Evolutionary conservation across 441 rosid species (phyloP), one percentile per base, ranked within the genome.

Genomic region (Adansonia madagascariensis): DNA sequence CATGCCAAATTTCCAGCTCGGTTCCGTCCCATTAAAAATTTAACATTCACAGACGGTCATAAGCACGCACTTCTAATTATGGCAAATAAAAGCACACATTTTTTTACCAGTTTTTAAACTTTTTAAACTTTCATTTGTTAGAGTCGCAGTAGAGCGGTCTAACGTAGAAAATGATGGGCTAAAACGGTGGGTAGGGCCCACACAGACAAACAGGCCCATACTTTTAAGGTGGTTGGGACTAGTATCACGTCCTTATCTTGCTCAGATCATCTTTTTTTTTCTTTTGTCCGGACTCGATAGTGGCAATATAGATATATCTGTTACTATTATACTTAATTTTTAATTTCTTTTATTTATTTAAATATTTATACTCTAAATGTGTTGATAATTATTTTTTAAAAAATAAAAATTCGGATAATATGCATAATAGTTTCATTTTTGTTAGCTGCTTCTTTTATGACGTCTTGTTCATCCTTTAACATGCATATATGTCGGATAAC

Each of bases 131-230:
- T 9, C 17, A 47, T 39, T 59, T 75, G 8, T 44, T 31, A 0
- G 47, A 63, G 83, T 79, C 70, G 65, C 69, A 74, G 60, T 22
- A 52, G 11, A 2, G 46, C 22, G 47, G 71, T 43, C 73, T 20
- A 18, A 50, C 0, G 50, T 31, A 65, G 50, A 22, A 20, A 67
- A 78, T 41, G 35, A 53, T 55, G 79, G 77, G 77, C 78, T 72
- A 24, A 74, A 70, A 53, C 67, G 78, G 81, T 73, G 78, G 64
- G 81, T 66, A 17, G 60, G 82, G 55, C 47, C 82, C 53, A 63
- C 69, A 46, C 55, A 12, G 65, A 57, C 7, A 43, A 27, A 73
- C 27, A 64, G 74, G 68, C 60, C 12, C 73, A 49, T 47, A 41
- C n/a, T 66, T 69, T 27, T 74, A 17, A 46, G 24, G 22, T 50